These are phyloP conservation scores for Zygotorulaspora danielsina DNA, from an alignment of 805 yeast species.

Conservation along the genomic window DNA sequence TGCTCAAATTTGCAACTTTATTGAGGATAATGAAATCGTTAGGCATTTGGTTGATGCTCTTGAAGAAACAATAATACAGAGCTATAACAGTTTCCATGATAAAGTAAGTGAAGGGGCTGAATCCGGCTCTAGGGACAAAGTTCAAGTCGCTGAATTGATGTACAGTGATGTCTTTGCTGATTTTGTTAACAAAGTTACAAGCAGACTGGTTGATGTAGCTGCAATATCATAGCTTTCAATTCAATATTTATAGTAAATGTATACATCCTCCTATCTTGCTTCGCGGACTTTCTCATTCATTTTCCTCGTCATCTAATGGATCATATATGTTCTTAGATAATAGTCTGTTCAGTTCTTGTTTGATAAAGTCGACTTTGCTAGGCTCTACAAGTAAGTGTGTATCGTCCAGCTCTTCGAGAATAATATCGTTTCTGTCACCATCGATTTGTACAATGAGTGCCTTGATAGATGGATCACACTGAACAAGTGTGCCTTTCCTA, in stretches of 20 bases:
- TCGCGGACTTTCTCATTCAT: constrained; percentile 17
- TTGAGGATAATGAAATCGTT: constrained; percentile 51
- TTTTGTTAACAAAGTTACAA: constrained; percentile 40
- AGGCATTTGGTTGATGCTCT: constrained; percentile 58
- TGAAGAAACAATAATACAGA: constrained; percentile 54
- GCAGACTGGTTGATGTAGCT: constrained; percentile 10
- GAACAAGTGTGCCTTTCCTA: constrained; percentile 49
- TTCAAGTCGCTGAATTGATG: constrained; percentile 47
- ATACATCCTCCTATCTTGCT: too few species aligned
- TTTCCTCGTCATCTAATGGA: constrained; percentile 70
- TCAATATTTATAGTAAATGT: too few species aligned
- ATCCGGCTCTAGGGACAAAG: constrained; percentile 23
- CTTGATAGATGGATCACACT: constrained; percentile 87
- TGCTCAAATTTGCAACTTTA: constrained; percentile 48
- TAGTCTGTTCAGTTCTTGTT: constrained; percentile 67
- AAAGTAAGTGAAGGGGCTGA: constrained; percentile 29
- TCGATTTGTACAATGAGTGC: constrained; percentile 85
- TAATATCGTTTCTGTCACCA: constrained; percentile 66
- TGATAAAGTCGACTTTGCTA: constrained; percentile 68
- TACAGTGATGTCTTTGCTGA: constrained; percentile 59
- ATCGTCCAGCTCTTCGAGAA: constrained; percentile 78
- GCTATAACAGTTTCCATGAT: constrained; percentile 53
- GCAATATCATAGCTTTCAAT: background rate
- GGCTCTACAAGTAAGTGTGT: constrained; percentile 82
- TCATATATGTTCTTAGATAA: constrained; percentile 81